Conservation (phyloP, 805 yeast species). For the Yamadazyma sp. region DNA sequence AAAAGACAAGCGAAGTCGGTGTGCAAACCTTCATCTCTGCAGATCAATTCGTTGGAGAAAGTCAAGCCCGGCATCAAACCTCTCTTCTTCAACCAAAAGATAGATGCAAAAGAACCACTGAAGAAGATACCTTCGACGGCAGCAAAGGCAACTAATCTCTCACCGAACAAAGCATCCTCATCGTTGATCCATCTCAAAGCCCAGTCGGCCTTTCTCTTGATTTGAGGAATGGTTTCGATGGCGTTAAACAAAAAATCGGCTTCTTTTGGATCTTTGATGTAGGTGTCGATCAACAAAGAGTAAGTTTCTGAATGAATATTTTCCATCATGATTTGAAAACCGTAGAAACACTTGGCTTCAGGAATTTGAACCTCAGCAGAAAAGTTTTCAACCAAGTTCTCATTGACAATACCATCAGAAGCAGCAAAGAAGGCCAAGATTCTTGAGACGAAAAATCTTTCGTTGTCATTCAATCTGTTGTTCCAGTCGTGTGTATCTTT, state of each 20-base stretch:
- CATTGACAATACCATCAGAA: slow-evolving; percentile 97
- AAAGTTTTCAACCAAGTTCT: slow-evolving; percentile 95
- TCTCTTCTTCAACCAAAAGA: slow-evolving; percentile 98
- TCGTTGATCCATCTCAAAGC: slow-evolving; percentile 96
- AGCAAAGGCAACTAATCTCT: slow-evolving; percentile 96
- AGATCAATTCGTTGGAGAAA: slow-evolving; percentile 94
- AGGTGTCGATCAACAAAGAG: slow-evolving; percentile 90
- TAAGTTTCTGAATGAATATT: slow-evolving; percentile 98
- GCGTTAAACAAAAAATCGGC: slow-evolving; percentile 90
- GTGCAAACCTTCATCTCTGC: slow-evolving; percentile 98
- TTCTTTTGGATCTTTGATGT: slow-evolving; percentile 95
- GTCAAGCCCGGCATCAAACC: slow-evolving; percentile 99
- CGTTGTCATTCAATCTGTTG: slow-evolving; percentile 82
- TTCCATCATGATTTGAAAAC: slow-evolving; percentile 99
- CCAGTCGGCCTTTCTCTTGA: slow-evolving; percentile 98
- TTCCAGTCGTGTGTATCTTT: slow-evolving; percentile 95
- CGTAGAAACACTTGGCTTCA: slow-evolving; percentile 98
- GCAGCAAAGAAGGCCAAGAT: slow-evolving; percentile 98
- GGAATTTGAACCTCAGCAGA: slow-evolving; percentile 96
- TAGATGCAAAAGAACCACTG: slow-evolving; percentile 97
- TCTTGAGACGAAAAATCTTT: slow-evolving; percentile 87
- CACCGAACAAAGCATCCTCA: slow-evolving; percentile 84
- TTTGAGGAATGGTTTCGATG: slow-evolving; percentile 93
- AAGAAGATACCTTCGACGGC: slow-evolving; percentile 99
- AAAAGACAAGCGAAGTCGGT: slow-evolving; percentile 97